Conservation (phyloP, 495 filamentous ascomycete genomes). For the Lindgomyces ingoldianus region DNA sequence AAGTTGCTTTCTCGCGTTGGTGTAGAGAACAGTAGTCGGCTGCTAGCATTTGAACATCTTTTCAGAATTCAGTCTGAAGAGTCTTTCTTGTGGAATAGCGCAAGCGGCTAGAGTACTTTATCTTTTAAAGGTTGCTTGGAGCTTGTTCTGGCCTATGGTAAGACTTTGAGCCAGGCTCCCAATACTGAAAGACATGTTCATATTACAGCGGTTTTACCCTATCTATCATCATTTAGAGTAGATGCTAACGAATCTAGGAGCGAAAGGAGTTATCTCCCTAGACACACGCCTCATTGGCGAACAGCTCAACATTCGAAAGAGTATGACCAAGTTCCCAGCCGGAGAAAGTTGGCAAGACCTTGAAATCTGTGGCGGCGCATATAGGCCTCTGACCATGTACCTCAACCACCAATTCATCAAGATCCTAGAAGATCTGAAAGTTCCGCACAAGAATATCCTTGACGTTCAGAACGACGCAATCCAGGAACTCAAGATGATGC, state of each 20-base stretch:
- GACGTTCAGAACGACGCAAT: conserved; percentile 61
- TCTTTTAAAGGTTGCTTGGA: too few relatives aligned
- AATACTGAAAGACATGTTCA: background rate
- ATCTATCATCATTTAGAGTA: background rate
- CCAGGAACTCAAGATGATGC: conserved; percentile 57
- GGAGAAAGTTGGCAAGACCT: conserved; percentile 50
- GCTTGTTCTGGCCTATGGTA: too few relatives aligned
- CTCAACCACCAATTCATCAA: conserved; percentile 81
- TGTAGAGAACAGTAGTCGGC: background rate
- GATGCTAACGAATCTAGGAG: background rate
- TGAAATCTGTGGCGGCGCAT: conserved; percentile 72
- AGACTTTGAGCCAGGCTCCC: too few relatives aligned
- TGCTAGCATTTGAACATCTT: background rate
- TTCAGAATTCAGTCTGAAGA: too few relatives aligned
- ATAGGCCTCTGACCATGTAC: conserved; percentile 64
- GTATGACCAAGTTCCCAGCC: conserved; percentile 80
- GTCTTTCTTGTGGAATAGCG: too few relatives aligned
- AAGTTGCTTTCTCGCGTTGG: background rate
- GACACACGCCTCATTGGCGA: conserved; percentile 57
- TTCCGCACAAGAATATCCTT: conserved; percentile 58
- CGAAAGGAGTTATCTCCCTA: conserved; percentile 60
- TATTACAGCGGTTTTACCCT: background rate
- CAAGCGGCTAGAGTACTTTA: too few relatives aligned
- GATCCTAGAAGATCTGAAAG: conserved; percentile 73
- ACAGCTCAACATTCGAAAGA: conserved; percentile 60